Evolutionary conservation across 805 yeast species (phyloP).

Genomic region (Suhomyces vadensis): DNA sequence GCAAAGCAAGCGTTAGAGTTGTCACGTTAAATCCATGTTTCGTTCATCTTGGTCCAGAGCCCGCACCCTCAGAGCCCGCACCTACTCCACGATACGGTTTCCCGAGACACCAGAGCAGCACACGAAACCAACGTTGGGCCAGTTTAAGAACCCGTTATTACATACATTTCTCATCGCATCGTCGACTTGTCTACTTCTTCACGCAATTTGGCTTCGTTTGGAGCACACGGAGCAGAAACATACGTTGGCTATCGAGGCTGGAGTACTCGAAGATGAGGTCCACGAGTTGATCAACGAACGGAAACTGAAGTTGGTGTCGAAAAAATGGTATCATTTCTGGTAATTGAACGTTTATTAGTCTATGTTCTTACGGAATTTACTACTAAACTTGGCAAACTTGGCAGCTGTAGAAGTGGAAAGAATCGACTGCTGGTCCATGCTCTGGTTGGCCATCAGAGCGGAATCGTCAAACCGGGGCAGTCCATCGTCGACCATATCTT

Average conservation of each 20-base stretch:
- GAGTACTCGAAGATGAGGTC: conserved; percentile 23
- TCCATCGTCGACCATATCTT: conserved; percentile 14
- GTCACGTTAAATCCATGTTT: neutral
- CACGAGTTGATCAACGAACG: conserved; percentile 32
- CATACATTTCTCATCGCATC: conserved; percentile 43
- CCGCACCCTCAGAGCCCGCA: neutral
- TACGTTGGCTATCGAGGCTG: conserved; percentile 18
- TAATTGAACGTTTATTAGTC: conserved; percentile 5
- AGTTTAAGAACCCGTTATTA: conserved; percentile 39
- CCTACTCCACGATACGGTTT: conserved; percentile 5
- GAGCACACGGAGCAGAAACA: conserved; percentile 30
- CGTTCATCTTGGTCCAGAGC: too few species aligned
- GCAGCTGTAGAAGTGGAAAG: conserved; percentile 21
- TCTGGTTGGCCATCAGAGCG: conserved; percentile 1
- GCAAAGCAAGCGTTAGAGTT: too few species aligned
- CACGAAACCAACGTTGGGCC: conserved; percentile 34
- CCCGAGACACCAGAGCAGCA: neutral
- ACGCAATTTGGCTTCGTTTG: conserved; percentile 32
- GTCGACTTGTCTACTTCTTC: conserved; percentile 36
- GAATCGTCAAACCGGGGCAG: neutral
- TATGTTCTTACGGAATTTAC: conserved; percentile 15
- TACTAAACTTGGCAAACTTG: conserved; percentile 20
- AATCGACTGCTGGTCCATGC: conserved; percentile 23
- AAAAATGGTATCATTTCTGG: conserved; percentile 15
- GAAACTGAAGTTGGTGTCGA: conserved; percentile 20